Evolutionary conservation across 2,329 filamentous ascomycete species (phyloP).

Genomic region (Fusarium sp.): DNA sequence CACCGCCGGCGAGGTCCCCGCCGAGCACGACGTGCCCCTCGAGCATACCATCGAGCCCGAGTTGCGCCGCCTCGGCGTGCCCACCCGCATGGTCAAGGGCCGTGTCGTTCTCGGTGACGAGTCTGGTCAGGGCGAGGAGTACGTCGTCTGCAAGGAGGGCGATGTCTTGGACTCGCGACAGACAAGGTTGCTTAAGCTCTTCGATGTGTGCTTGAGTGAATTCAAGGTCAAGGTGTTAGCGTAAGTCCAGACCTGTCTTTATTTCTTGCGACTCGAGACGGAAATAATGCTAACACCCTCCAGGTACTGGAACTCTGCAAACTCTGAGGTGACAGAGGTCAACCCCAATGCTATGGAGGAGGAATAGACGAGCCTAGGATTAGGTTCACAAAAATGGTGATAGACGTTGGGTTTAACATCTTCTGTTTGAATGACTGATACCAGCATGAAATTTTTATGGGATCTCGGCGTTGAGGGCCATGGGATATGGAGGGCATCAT

Average conservation of each 20-base stretch:
- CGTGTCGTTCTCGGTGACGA: constrained; percentile 78
- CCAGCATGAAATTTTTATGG: constrained; percentile 49
- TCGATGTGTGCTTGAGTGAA: constrained; percentile 89
- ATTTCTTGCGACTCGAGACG: neutral
- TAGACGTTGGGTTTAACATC: constrained; percentile 44
- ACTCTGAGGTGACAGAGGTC: constrained; percentile 67
- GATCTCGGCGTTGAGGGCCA: constrained; percentile 52
- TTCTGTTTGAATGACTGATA: constrained; percentile 51
- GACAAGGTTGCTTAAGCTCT: constrained; percentile 92
- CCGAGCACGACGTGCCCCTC: constrained; percentile 85
- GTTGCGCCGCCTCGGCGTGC: constrained; percentile 87
- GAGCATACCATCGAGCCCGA: constrained; percentile 91
- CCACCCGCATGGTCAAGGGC: constrained; percentile 88
- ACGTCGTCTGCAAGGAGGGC: constrained; percentile 85
- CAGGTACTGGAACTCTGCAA: constrained; percentile 72
- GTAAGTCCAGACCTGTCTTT: constrained; percentile 56
- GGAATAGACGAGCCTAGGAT: constrained; percentile 24
- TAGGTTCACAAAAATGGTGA: constrained; percentile 37
- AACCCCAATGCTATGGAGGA: constrained; percentile 55
- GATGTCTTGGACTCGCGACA: constrained; percentile 89
- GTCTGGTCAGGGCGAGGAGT: constrained; percentile 66
- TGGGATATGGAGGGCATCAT: constrained; percentile 48
- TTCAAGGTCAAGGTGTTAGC: constrained; percentile 86
- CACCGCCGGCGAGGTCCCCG: constrained; percentile 80
- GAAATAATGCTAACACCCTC: constrained; percentile 31